phyloP scores from a whole-genome alignment of 192 early-diverging fungal genomes.

The Thamnidium elegans region DNA sequence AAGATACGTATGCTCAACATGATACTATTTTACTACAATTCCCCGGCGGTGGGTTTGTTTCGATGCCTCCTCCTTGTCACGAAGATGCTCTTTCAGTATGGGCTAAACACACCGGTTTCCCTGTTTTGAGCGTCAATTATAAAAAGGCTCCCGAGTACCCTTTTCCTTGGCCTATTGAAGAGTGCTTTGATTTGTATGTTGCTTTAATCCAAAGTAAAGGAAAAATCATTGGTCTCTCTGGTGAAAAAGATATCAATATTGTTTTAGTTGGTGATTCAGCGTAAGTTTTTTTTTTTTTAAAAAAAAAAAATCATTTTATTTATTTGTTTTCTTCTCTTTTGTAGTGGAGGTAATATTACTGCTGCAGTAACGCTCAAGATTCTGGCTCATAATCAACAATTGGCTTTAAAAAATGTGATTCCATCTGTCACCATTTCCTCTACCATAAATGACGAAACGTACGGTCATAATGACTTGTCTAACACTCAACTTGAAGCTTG shows the following conservation, averaged over 20 bases:
- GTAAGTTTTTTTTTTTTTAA: conserved; percentile 61
- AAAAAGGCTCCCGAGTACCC: conserved; percentile 94
- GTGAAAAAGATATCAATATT: conserved; percentile 64
- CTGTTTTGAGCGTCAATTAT: conserved; percentile 85
- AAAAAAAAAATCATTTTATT: conserved; percentile 4
- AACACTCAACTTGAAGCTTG: background rate
- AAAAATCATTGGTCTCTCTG: conserved; percentile 69
- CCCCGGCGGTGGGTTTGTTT: conserved; percentile 88
- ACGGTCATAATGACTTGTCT: background rate
- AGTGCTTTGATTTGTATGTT: conserved; percentile 88
- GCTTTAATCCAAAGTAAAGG: conserved; percentile 75
- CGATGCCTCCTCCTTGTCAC: conserved; percentile 87
- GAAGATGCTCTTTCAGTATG: conserved; percentile 80
- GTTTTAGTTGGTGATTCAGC: conserved; percentile 89
- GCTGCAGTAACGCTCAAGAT: conserved; percentile 76
- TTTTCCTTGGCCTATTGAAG: conserved; percentile 87
- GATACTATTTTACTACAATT: conserved; percentile 57
- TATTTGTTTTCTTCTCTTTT: background rate
- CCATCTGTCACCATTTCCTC: background rate
- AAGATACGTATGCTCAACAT: conserved; percentile 29
- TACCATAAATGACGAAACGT: background rate
- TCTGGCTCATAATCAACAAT: conserved; percentile 48
- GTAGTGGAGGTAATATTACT: conserved; percentile 86
- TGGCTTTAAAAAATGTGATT: conserved; percentile 21
- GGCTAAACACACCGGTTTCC: conserved; percentile 69